Evolutionary conservation across 768 basidiomycete genomes (phyloP), one percentile per base, ranked within the genome.

Genomic region (Suillus discolor): DNA sequence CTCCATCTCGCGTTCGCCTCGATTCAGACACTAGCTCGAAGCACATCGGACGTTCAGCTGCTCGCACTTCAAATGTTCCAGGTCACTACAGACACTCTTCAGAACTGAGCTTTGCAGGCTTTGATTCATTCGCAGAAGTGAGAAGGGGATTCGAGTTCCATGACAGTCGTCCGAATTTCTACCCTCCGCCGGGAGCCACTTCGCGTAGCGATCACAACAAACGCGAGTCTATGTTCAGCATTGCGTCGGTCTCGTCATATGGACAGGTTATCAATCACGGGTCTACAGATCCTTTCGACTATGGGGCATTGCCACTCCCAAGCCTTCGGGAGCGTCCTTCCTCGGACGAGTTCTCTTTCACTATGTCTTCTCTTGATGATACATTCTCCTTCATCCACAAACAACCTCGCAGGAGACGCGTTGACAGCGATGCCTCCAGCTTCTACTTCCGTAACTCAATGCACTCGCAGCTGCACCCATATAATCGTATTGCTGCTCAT

Each of bases 191-290:
- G 36, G 76, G 73, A 2, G 76, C 78, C 12, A 65, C 75, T 41
- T 79, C 78, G 20, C 79, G 78, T 31, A 74, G 64, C 16, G 76
- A 72, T 54, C 85, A 89, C 57, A 71, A 72, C 11, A 81, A 79
- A 57, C 84, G 84, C 16, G 87, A 89, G 44, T 91, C 91, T 0
- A 61, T 87, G 15, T 84, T 89, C 75, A 92, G 90, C 71, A 88
- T 94, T 61, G 89, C 90, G 0, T 93, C 92, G 0, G 84, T 93
- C 6, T 93, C 92, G 0, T 93, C 92, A 0, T 92, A 91, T 66
- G 92, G 93, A 4, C 81, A 81, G 3, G 85, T 91, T 42, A 78
- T 90, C 66, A 84, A 90, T 64, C 74, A 81, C 20, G 92, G 92
- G 20, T 74, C 82, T 1, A 73, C 69, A 3, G 92, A 94, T 74